Base-by-base conservation (phyloP, 257 asterid species). In the Gentiana macrophylla region DNA sequence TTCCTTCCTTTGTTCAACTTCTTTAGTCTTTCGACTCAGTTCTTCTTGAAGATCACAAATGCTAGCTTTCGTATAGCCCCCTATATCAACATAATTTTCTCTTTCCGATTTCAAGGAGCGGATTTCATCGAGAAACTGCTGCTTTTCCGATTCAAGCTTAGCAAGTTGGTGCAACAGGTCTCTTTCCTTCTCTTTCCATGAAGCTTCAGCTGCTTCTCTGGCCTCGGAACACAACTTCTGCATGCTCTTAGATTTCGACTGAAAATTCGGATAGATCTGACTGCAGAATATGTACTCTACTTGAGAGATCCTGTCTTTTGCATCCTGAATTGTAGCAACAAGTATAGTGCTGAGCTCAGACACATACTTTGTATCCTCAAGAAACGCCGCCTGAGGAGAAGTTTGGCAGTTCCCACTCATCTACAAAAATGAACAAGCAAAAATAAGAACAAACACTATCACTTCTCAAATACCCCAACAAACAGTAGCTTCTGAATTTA, bases 271-370 rank as follows among this genome's bases (percentile, higher is more conserved):
- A 57, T 67, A 83, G 48, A 92, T 83, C 69, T 92, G 91, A 37
- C 82, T 76, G 77, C 97, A 87, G 64, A 85, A 88, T 49, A 88
- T 73, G 72, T 88, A 81, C 63, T 92, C 97, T 63, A 88, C 80
- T 78, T 92, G 94, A 53, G 94, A 87, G 49, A 85, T 79, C 70
- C 94, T 73, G 73, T 92, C 97, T 75, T 87, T 88, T 49, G 89
- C 83, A 77, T 92, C 95, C 74, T 88, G 81, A 64, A 88, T 77
- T 34, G 89, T 73, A 52, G 98, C 95, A 60, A 88, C 97, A 56
- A 88, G 75, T 59, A 92, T 73, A 46, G 95, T 88, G 72, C 97
- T 80, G 38, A 83, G 79, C 54, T 84, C 82, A 72, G 94, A 78
- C 52, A 88, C 70, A 71, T 75, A 79, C 67, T 87, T 74, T 71